Evolutionary conservation across 192 early-diverging fungal species (phyloP).

Genomic region (Mortierella alpina): DNA sequence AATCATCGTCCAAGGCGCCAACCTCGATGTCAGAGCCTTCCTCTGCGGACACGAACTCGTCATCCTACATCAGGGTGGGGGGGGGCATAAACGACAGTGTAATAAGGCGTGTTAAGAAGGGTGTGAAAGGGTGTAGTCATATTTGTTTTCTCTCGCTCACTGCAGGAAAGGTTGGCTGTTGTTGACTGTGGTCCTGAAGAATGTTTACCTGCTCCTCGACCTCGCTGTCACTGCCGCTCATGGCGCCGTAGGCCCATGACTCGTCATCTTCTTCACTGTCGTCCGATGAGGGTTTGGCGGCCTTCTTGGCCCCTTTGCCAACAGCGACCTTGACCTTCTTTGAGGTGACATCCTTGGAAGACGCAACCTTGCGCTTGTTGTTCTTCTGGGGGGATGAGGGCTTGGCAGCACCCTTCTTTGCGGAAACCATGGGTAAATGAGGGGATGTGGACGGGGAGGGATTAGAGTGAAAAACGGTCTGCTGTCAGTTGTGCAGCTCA

Average conservation of each 20-base stretch:
- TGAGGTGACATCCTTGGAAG: slow-evolving; percentile 1
- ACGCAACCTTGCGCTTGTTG: slow-evolving; percentile 42
- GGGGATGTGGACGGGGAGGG: not conserved
- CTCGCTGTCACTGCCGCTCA: slow-evolving; percentile 41
- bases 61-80: slow-evolving; percentile 22
- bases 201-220: slow-evolving; percentile 33
- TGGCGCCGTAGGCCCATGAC: slow-evolving; percentile 50
- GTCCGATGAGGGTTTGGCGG: slow-evolving; percentile 6
- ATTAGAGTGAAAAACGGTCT: not conserved
- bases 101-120: not conserved
- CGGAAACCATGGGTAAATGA: not conserved
- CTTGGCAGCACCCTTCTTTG: slow-evolving; percentile 12
- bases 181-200: too few species aligned
- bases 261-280: slow-evolving; percentile 40
- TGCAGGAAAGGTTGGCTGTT: not conserved
- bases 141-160: not conserved
- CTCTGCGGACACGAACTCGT: slow-evolving; percentile 50
- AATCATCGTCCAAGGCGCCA: slow-evolving; percentile 49
- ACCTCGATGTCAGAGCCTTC: slow-evolving; percentile 58
- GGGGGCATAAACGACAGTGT: not conserved
- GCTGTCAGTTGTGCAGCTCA: not conserved
- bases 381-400: slow-evolving; percentile 24
- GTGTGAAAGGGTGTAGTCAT: too few species aligned
- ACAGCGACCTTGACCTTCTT: slow-evolving; percentile 6
- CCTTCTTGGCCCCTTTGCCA: slow-evolving; percentile 14